phyloP scores from a whole-genome alignment of 768 basidiomycete genomes.

The Wakefieldia striispora region DNA sequence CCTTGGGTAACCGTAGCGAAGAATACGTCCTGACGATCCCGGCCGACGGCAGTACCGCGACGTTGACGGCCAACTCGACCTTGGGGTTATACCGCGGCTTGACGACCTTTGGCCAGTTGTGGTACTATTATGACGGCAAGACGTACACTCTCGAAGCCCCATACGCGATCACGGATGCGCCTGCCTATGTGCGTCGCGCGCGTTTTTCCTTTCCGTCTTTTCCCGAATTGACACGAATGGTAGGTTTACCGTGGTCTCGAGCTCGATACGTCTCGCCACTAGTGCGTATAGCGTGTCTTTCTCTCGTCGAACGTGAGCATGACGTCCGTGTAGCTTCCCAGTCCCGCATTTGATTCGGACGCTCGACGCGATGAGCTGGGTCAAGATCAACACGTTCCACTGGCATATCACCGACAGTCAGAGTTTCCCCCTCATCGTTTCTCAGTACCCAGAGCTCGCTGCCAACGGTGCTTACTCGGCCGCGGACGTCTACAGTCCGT shows the following conservation, averaged over 20 bases:
- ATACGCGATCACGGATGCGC: conserved; percentile 41
- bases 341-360: conserved; percentile 40
- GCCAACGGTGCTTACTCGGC: conserved; percentile 66
- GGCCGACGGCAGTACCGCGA: conserved; percentile 33
- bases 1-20: conserved; percentile 41
- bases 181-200: conserved; percentile 40
- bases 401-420: conserved; percentile 87
- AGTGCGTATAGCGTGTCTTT: conserved; percentile 19
- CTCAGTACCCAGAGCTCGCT: conserved; percentile 59
- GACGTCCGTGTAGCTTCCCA: conserved; percentile 33
- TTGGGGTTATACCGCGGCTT: conserved; percentile 54
- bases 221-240: background rate
- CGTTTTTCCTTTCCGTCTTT: background rate
- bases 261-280: conserved; percentile 49
- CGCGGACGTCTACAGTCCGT: conserved; percentile 47
- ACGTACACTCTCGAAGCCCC: conserved; percentile 43
- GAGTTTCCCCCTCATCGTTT: conserved; percentile 70
- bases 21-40: conserved; percentile 43
- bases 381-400: conserved; percentile 69
- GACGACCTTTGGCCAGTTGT: conserved; percentile 55
- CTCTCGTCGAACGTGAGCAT: background rate
- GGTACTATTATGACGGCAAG: conserved; percentile 37
- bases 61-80: conserved; percentile 42
- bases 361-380: conserved; percentile 52
- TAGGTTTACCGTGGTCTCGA: conserved; percentile 40